Conservation (phyloP, 176 grass and related monocot species). For the Musa beccarii region DNA sequence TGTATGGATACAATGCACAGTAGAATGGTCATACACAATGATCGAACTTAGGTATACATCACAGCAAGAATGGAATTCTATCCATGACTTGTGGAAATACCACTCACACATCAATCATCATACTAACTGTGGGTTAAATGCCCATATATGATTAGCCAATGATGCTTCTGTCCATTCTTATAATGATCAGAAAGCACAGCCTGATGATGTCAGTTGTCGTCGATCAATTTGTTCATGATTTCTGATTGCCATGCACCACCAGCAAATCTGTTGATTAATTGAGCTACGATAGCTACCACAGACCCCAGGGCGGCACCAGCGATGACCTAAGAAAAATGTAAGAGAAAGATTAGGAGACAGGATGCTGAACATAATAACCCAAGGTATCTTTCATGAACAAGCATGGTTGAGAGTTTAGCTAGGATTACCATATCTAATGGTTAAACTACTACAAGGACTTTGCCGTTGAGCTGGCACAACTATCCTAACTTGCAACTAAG, state of each 20-base stretch:
- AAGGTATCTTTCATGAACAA: not conserved
- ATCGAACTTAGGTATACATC: not conserved
- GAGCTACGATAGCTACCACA: not conserved
- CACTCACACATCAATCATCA: not conserved
- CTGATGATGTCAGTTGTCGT: not conserved
- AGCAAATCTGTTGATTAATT: not conserved
- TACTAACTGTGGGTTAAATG: not conserved
- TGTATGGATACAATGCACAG: not conserved
- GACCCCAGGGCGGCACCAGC: conserved; percentile 3
- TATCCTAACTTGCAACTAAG: too few relatives aligned
- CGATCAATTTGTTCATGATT: not conserved
- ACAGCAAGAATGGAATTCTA: not conserved
- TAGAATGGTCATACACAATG: not conserved
- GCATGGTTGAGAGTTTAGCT: too few relatives aligned
- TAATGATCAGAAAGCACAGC: too few relatives aligned
- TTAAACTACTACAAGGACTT: too few relatives aligned
- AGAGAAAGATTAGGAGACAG: not conserved
- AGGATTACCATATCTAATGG: too few relatives aligned
- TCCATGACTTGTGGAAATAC: not conserved
- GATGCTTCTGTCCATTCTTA: not conserved
- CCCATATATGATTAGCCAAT: not conserved
- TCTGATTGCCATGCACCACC: not conserved
- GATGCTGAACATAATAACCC: not conserved
- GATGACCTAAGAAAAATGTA: not conserved
- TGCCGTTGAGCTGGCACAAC: too few relatives aligned